phyloP scores from a whole-genome alignment of 257 asterid species.

The Plantago elongata region DNA sequence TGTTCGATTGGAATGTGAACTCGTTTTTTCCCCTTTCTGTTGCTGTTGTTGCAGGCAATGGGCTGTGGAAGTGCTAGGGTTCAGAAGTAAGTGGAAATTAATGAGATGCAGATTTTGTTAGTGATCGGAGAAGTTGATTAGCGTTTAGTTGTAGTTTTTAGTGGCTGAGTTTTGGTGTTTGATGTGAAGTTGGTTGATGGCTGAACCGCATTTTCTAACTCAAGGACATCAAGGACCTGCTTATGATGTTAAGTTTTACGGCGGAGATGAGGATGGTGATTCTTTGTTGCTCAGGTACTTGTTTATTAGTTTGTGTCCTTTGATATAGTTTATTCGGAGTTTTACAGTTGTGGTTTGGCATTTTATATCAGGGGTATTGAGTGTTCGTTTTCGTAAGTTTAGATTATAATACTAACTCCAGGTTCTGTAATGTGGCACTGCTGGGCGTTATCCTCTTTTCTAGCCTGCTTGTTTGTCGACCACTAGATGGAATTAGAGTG shows the following conservation, averaged over 20 bases:
- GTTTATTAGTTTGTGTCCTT: neutral
- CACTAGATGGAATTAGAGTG: too few species aligned
- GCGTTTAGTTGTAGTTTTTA: neutral
- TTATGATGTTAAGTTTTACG: conserved; percentile 83
- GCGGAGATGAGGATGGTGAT: conserved; percentile 55
- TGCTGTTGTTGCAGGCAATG: conserved; percentile 38
- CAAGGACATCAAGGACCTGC: conserved; percentile 95
- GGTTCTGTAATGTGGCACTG: too few species aligned
- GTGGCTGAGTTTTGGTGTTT: conserved; percentile 13
- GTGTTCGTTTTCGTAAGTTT: too few species aligned
- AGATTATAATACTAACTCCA: too few species aligned
- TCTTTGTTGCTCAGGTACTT: conserved; percentile 65
- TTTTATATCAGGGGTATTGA: too few species aligned
- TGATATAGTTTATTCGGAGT: neutral
- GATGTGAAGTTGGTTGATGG: conserved; percentile 51
- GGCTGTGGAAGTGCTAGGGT: conserved; percentile 48
- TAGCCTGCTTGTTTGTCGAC: too few species aligned
- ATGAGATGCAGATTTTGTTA: neutral
- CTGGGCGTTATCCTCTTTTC: too few species aligned
- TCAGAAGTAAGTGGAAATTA: conserved; percentile 35
- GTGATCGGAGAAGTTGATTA: neutral
- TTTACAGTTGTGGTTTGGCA: neutral
- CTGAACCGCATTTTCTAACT: conserved; percentile 59
- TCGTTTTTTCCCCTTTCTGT: neutral
- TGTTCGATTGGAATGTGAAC: conserved; percentile 1